Evolutionary conservation across 352 stramenopile genomes (phyloP).

Genomic region (Phytophthora rubi): DNA sequence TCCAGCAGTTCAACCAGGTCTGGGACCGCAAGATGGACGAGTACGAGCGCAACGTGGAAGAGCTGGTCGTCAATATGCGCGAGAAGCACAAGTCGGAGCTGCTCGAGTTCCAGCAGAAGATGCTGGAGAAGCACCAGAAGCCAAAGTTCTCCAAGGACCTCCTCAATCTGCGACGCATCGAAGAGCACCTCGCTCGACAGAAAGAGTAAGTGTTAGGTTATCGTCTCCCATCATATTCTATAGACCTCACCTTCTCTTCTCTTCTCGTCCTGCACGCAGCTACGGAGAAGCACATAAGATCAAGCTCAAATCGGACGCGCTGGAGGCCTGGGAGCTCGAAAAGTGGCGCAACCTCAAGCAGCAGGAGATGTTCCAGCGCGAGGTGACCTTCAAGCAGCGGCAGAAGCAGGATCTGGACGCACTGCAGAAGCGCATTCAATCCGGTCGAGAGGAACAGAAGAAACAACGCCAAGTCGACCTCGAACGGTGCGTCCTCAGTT

Average conservation of each 20-base stretch:
- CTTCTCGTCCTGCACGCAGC: conserved; percentile 22
- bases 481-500: conserved; percentile 62
- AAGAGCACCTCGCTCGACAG: conserved; percentile 92
- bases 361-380: conserved; percentile 94
- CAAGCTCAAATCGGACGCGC: conserved; percentile 94
- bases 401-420: conserved; percentile 94
- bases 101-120: conserved; percentile 92
- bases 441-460: conserved; percentile 94
- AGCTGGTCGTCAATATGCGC: conserved; percentile 92
- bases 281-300: conserved; percentile 97
- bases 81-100: conserved; percentile 89
- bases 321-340: conserved; percentile 95
- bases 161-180: conserved; percentile 93
- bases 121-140: conserved; percentile 92
- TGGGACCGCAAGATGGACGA: conserved; percentile 97
- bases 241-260: background rate
- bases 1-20: conserved; percentile 96
- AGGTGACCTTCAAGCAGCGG: conserved; percentile 94
- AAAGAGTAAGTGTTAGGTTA: conserved; percentile 68
- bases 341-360: conserved; percentile 96
- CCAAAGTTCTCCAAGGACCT: conserved; percentile 96
- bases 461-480: conserved; percentile 95
- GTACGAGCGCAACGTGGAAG: conserved; percentile 93
- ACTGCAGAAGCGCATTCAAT: conserved; percentile 95
- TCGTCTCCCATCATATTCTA: background rate